Evolutionary conservation across 768 basidiomycete species (phyloP).

Genomic region (Leccinum rimulosum): DNA sequence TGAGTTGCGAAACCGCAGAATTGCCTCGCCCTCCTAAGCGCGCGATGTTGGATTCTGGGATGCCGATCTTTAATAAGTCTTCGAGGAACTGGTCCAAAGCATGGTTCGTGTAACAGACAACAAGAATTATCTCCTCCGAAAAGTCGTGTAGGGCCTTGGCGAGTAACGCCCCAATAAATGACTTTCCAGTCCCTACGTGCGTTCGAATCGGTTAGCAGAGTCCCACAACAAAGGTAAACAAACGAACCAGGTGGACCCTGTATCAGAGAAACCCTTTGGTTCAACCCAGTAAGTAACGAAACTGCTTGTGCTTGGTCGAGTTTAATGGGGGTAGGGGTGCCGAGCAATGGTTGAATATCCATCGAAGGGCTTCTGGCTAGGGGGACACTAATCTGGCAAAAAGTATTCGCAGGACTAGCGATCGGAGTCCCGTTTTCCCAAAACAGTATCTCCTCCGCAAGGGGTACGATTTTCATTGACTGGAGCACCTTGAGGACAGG

Average conservation of each 20-base stretch:
- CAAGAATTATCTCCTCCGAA: slow-evolving; percentile 49
- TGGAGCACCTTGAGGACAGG: slow-evolving; percentile 61
- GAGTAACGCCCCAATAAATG: slow-evolving; percentile 64
- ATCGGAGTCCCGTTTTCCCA: slow-evolving; percentile 40
- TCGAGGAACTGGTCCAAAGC: slow-evolving; percentile 69
- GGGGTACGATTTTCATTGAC: slow-evolving; percentile 41
- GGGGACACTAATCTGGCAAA: slow-evolving; percentile 26
- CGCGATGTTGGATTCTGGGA: slow-evolving; percentile 46
- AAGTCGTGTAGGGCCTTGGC: slow-evolving; percentile 55
- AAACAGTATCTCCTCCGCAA: slow-evolving; percentile 50
- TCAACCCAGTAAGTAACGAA: slow-evolving; percentile 50
- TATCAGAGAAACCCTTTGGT: slow-evolving; percentile 56
- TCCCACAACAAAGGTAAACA: not conserved
- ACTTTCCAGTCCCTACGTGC: slow-evolving; percentile 63
- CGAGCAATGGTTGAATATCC: slow-evolving; percentile 42
- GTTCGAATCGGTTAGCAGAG: not conserved
- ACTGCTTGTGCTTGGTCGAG: slow-evolving; percentile 51
- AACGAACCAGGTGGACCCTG: slow-evolving; percentile 69
- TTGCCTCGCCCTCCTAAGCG: slow-evolving; percentile 58
- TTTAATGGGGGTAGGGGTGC: slow-evolving; percentile 37
- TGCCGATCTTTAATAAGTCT: slow-evolving; percentile 58
- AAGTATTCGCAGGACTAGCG: slow-evolving; percentile 5
- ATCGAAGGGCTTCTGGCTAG: slow-evolving; percentile 32
- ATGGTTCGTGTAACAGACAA: slow-evolving; percentile 73
- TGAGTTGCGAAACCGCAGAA: slow-evolving; percentile 41